Base-by-base conservation (phyloP, 2,329 filamentous ascomycete species). In the Venturiaceae sp. region DNA sequence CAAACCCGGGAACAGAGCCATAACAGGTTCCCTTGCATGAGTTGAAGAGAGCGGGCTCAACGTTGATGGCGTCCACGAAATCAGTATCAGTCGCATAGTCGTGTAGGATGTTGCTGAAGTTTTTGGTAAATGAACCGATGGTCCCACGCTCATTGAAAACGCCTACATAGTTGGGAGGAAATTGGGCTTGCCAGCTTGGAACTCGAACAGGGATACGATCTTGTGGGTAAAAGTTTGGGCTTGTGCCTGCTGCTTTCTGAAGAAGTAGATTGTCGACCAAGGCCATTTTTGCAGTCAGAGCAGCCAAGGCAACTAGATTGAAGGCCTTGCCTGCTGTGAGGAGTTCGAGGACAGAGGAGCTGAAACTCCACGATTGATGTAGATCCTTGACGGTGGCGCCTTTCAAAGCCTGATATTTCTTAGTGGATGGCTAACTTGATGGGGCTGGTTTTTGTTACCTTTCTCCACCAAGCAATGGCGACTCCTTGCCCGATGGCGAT, bases 401-500 rank as follows among this genome's bases (percentile, higher is more conserved):
- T 44, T 63, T 60, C 1, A 66, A 46, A 8, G 62, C 63, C 33
- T 63, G 6, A n/a, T n/a, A n/a, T n/a, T n/a, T n/a, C n/a, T n/a
- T 14, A 9, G 7, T 44, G 39, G n/a, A 8, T 21, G 13, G 39
- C 39, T 16, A 23, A 6, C 21, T n/a, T 37, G 32, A 65, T 64
- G 5, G 64, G 64, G 3, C 60, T 59, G 9, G 64, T 64, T 39
- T 63, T 60, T 3, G 65, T 46, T 14, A 61, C 63, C 34, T 63
- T 62, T 16, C 65, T 57, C 65, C 64, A 66, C 65, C 65, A 66
- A 2, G 65, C 64, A 19, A 66, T 66, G 0, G 64, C 63, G 19
- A 66, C 61, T 7, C 65, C 65, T 6, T 66, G 64, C 5, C 63
- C 64, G 32, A 66, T 66, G 0, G 65, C 65, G 5, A 66, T 59